Evolutionary conservation across 768 basidiomycete species (phyloP).

Genomic region (Suillus fuscotomentosus): DNA sequence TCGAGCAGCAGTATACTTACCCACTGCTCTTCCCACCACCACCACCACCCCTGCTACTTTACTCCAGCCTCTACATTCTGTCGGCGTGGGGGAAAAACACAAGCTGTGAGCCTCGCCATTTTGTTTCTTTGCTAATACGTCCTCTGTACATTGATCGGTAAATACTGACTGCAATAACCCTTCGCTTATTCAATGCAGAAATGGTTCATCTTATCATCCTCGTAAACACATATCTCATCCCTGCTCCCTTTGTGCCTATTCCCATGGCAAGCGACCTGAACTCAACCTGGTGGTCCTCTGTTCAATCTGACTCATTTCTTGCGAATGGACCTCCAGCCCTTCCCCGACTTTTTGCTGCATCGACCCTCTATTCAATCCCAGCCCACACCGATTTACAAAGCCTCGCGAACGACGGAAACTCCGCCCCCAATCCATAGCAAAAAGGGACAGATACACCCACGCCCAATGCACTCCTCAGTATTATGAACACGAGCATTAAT

Average conservation of each 20-base stretch:
- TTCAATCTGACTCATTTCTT: conserved; percentile 58
- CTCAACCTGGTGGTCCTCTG: conserved; percentile 75
- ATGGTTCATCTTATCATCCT: conserved; percentile 41
- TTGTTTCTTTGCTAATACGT: not conserved
- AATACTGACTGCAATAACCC: not conserved
- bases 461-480: conserved; percentile 50
- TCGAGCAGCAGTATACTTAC: too few species aligned
- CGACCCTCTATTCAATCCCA: conserved; percentile 5
- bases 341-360: conserved; percentile 37
- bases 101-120: conserved; percentile 44
- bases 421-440: conserved; percentile 23
- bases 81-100: conserved; percentile 57
- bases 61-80: too few species aligned
- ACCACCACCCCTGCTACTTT: too few species aligned
- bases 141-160: not conserved
- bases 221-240: conserved; percentile 56
- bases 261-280: conserved; percentile 44
- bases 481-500: conserved; percentile 77
- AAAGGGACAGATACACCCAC: conserved; percentile 12
- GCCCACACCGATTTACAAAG: conserved; percentile 17
- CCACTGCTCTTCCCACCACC: too few species aligned
- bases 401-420: conserved; percentile 7
- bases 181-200: conserved; percentile 30
- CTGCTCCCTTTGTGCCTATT: conserved; percentile 9
- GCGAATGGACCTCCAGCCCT: conserved; percentile 63